phyloP scores from a whole-genome alignment of 768 basidiomycete genomes.

The Podaxis mareebaensis region DNA sequence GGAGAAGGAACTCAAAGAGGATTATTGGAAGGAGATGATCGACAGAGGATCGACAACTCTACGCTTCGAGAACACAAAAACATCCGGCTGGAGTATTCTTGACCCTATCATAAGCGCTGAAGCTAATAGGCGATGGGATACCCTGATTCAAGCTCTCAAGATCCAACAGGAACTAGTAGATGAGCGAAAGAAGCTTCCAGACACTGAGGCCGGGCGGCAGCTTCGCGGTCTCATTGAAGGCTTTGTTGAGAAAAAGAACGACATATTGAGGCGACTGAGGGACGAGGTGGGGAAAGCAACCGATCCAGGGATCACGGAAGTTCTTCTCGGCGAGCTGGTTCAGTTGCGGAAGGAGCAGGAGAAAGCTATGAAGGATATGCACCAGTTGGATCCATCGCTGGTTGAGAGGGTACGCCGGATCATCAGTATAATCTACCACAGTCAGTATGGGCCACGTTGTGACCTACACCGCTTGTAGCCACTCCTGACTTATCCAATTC shows the following conservation, averaged over 20 bases:
- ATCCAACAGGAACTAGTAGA: slow-evolving; percentile 14
- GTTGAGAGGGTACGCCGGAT: not conserved
- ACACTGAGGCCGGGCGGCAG: slow-evolving; percentile 9
- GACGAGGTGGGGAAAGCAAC: slow-evolving; percentile 1
- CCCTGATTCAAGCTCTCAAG: not conserved
- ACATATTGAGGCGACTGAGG: not conserved
- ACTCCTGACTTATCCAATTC: not conserved
- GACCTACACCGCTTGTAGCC: not conserved
- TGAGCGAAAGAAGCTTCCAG: not conserved
- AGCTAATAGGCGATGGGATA: not conserved
- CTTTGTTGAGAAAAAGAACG: not conserved
- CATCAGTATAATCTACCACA: not conserved
- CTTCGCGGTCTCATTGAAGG: not conserved
- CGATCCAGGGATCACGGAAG: not conserved
- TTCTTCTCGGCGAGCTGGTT: not conserved
- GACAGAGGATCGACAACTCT: too few relatives aligned
- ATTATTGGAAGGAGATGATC: slow-evolving; percentile 12
- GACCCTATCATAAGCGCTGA: too few relatives aligned
- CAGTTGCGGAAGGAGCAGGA: not conserved
- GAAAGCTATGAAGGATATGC: not conserved
- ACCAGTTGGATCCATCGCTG: not conserved
- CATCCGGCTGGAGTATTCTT: too few relatives aligned
- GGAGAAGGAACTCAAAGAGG: slow-evolving; percentile 9
- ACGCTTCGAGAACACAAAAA: too few relatives aligned
- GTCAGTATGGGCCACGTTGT: not conserved